Conservation (phyloP, 106 monocot species). For the Dendrobium catenatum region DNA sequence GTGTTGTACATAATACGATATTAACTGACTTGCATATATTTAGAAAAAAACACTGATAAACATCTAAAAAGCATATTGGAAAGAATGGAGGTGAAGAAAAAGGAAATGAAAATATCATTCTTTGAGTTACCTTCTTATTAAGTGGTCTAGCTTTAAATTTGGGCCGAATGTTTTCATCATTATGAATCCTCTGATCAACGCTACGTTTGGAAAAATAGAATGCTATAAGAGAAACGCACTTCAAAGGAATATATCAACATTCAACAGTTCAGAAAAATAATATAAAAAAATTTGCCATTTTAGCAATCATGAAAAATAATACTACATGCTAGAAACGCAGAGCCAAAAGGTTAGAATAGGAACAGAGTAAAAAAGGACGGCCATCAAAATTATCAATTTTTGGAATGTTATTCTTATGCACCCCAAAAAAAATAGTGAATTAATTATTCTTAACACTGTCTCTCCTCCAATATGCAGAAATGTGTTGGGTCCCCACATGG, state of each 20-base stretch:
- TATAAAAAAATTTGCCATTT: neutral
- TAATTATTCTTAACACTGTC: too few relatives aligned
- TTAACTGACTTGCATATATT: neutral
- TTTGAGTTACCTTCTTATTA: slow-evolving; percentile 22
- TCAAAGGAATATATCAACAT: neutral
- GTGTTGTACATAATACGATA: neutral
- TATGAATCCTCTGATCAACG: slow-evolving; percentile 3
- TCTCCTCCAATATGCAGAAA: too few relatives aligned
- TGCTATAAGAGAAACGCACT: neutral
- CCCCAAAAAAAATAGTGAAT: too few relatives aligned
- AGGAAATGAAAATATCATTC: neutral
- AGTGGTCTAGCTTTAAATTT: slow-evolving; percentile 25
- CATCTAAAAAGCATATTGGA: neutral
- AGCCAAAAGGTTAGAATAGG: neutral
- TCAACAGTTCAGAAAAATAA: neutral
- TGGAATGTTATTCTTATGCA: neutral
- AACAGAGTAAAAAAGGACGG: neutral
- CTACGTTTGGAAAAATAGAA: neutral
- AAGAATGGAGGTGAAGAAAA: neutral
- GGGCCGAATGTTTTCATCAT: neutral
- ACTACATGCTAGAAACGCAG: neutral
- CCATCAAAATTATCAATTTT: neutral
- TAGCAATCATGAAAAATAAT: neutral
- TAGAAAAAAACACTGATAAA: neutral
- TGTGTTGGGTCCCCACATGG: too few relatives aligned